Evolutionary conservation across 331 rosid genomes (phyloP), one percentile per base, ranked within the genome.

Genomic region (Stylosanthes scabra): DNA sequence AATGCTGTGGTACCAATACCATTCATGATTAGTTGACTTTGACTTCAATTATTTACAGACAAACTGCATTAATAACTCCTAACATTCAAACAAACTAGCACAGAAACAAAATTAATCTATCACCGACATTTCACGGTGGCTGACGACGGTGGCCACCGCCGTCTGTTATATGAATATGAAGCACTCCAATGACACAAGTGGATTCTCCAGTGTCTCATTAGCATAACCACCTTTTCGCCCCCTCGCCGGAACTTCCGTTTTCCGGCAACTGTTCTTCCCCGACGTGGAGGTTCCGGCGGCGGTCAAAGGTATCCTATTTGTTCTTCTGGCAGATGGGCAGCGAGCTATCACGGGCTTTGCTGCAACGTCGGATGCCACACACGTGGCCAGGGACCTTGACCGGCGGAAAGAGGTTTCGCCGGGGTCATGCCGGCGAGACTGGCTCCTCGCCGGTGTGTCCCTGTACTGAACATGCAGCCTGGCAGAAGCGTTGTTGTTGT

Each of bases 161-260:
- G 51, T 11, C 25, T 5, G 2, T 51, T 69, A 93, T 29, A 90
- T 68, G 27, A 93, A 93, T n/a, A 93, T 93, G 82, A 93, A 93
- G 81, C 98, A 93, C 68, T 93, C 98, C 72, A 93, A 78, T 16
- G 97, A 93, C 28, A 93, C 97, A 12, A 83, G 86, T 40, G 98
- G 97, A 70, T 91, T 88, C 11, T 93, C 98, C 58, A 93, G 68
- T 1, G 96, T 83, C 74, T 93, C 97, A 1, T 65, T 74, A 7
- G 13, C 54, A 8, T 59, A 60, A 9, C 29, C 45, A 86, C 86
- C 57, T 69, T 78, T 84, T 6, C 80, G 69, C 46, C 63, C 80
- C 51, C 4, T 46, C 3, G 16, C 78, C 2, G 74, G 27, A 16
- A 60, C 79, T 29, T 83, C 86, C 0, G n/a, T 69, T 50, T 66